phyloP scores from a whole-genome alignment of 768 basidiomycete genomes.

The Clitopilus hobsonii region DNA sequence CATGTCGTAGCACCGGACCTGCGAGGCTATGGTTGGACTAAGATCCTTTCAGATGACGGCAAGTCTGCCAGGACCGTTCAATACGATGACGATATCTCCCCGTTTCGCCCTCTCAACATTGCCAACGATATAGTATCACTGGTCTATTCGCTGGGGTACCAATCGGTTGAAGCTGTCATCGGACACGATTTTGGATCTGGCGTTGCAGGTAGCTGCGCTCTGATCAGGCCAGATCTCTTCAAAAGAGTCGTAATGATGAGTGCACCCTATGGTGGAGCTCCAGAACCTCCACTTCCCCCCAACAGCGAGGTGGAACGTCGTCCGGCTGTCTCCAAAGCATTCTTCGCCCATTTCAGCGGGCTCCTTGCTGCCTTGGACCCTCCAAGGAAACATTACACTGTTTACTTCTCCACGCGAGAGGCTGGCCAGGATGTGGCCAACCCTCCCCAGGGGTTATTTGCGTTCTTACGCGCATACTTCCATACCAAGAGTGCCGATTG shows the following conservation, averaged over 20 bases:
- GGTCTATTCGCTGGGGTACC: conserved; percentile 45
- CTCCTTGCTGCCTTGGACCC: conserved; percentile 37
- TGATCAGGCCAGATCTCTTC: conserved; percentile 54
- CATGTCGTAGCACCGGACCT: conserved; percentile 62
- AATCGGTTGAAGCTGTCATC: conserved; percentile 41
- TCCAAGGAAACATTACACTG: conserved; percentile 54
- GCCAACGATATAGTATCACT: conserved; percentile 48
- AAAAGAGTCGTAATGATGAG: conserved; percentile 56
- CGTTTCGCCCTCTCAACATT: conserved; percentile 47
- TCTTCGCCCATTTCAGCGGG: conserved; percentile 11
- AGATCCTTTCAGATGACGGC: conserved; percentile 6
- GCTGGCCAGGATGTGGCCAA: conserved; percentile 43
- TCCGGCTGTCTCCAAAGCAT: conserved; percentile 5
- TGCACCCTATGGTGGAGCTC: conserved; percentile 46
- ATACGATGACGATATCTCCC: conserved; percentile 46
- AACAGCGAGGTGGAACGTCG: background rate
- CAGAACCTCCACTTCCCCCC: conserved; percentile 18
- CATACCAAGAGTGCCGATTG: conserved; percentile 59
- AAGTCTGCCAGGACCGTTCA: conserved; percentile 10
- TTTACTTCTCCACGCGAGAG: conserved; percentile 41
- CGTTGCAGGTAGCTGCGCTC: conserved; percentile 48
- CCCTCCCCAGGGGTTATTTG: conserved; percentile 38
- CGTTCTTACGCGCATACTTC: conserved; percentile 50
- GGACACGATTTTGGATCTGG: conserved; percentile 60
- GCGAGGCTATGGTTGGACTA: conserved; percentile 49